Evolutionary conservation across 2,329 filamentous ascomycete species (phyloP), one percentile per base, ranked within the genome.

Genomic region (Colletotrichum sp.): DNA sequence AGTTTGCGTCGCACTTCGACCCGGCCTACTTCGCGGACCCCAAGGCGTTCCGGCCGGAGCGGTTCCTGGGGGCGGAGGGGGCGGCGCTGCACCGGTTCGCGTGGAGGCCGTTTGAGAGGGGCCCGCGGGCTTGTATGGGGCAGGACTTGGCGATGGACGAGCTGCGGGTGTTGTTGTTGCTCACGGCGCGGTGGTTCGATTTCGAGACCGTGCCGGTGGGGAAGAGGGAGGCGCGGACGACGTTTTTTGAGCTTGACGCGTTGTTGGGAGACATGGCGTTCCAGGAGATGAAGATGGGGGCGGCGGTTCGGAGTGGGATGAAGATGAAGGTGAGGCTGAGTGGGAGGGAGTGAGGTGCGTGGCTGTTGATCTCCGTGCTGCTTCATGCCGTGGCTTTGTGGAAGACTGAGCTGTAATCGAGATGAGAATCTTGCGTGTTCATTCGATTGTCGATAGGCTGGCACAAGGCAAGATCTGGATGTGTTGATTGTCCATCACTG

Each of bases 21-120:
- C 79, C 81, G 6, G 77, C 78, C 13, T 81, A 85, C 79, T 89
- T 85, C 84, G 81, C 82, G 2, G 79, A 84, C 7, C 82, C 84
- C 3, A 74, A 82, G 30, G 77, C 79, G 8, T 88, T 87, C 79
- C 76, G 86, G 3, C 86, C 87, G 0, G 85, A 87, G 55, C 82
- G 87, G 24, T 88, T 85, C 80, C 79, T 87, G 15, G 80, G 71
- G 57, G 65, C 69, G 16, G 71, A 73, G 57, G 71, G 71, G 18
- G 65, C 71, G n/a, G 55, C 65, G 67, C 59, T 66, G 32, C 75
- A 71, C 32, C 75, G 75, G 3, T 77, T 71, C 8, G 75, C 71
- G 6, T 77, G 75, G 75, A 30, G 75, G 34, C 71, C 84, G 0
- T 87, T 87, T 57, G 84, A 86, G 71, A 71, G 79, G 13, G 85